Base-by-base conservation (phyloP, 768 basidiomycete species). In the Leccinum imitatum region DNA sequence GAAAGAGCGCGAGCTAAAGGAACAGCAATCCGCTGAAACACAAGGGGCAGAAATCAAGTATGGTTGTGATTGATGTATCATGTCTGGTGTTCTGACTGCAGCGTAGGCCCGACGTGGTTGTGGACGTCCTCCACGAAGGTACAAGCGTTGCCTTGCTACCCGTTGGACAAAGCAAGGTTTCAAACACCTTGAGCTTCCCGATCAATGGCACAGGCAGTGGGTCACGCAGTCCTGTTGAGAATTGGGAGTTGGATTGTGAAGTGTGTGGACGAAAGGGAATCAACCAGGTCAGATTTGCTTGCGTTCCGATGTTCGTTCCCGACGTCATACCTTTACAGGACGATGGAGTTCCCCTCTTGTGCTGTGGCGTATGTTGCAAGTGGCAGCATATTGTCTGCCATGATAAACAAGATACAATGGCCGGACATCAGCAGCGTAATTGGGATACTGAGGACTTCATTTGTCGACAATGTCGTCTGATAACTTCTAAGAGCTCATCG, bases 351-450 rank as follows among this genome's bases (percentile, higher is more conserved):
- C 86, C 90, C 3, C 81, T 96, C 76, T 84, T 93, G 69, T 92
- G 85, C 39, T 97, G 95, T 68, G 91, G 90, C 23, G 70, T 75
- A 30, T 97, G 95, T 72, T 82, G 80, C 14, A 86, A 86, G 71
- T 97, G 94, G 95, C 95, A 96, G 66, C 95, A 97, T 67, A 91
- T 91, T 35, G 70, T 77, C 21, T 97, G 95, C 67, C 92, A 95
- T 67, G 91, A 96, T 68, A 76, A 73, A 52, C 84, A 80, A 30
- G 94, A 95, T 71, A 73, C 76, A 31, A 74, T 78, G 21, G 81
- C 83, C 48, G 89, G 92, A 23, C 81, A 80, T 14, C 84, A 82
- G 4, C 82, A 78, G 63, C 85, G 93, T 19, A 86, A 95, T 65
- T 97, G 95, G 95, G 84, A 91, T 54, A 69, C 76, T n/a, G 91